Conservation (phyloP, 2,329 filamentous ascomycete species). For the Alternaria postmessia region DNA sequence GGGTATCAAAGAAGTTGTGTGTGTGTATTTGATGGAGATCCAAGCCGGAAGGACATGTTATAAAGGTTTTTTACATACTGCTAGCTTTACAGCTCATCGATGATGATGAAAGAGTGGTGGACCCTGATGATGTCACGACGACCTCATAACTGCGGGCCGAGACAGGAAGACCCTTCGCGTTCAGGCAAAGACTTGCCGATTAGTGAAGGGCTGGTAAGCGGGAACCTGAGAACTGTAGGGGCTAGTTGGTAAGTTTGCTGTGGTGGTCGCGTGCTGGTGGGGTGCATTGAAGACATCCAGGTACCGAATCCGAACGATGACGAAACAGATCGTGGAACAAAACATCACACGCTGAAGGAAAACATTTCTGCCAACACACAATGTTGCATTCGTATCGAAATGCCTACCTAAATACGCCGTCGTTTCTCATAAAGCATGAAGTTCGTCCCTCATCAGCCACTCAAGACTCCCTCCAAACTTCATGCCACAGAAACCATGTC, state of each 20-base stretch:
- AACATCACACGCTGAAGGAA: neutral
- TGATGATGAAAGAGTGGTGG: slow-evolving; percentile 18
- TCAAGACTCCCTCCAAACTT: slow-evolving; percentile 13
- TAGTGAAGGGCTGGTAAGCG: neutral
- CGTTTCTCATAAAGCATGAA: slow-evolving; percentile 19
- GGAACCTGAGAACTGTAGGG: neutral
- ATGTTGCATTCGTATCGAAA: slow-evolving; percentile 6
- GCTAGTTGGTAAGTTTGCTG: neutral
- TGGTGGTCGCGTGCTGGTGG: slow-evolving; percentile 1
- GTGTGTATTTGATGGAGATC: neutral
- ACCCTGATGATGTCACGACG: slow-evolving; percentile 30
- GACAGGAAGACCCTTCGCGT: neutral
- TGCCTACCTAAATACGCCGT: slow-evolving; percentile 2
- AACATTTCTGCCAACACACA: neutral
- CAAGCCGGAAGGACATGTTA: slow-evolving; percentile 1
- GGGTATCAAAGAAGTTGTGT: slow-evolving; percentile 1
- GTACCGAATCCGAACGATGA: neutral
- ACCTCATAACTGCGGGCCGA: slow-evolving; percentile 25
- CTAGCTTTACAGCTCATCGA: slow-evolving; percentile 1
- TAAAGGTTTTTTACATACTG: neutral
- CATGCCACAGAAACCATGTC: neutral
- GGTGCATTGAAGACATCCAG: neutral
- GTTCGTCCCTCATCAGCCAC: slow-evolving; percentile 14
- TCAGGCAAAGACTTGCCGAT: neutral
- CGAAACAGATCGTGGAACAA: neutral